Evolutionary conservation across 495 filamentous ascomycete species (phyloP).

Genomic region (Pseudevernia furfuracea): DNA sequence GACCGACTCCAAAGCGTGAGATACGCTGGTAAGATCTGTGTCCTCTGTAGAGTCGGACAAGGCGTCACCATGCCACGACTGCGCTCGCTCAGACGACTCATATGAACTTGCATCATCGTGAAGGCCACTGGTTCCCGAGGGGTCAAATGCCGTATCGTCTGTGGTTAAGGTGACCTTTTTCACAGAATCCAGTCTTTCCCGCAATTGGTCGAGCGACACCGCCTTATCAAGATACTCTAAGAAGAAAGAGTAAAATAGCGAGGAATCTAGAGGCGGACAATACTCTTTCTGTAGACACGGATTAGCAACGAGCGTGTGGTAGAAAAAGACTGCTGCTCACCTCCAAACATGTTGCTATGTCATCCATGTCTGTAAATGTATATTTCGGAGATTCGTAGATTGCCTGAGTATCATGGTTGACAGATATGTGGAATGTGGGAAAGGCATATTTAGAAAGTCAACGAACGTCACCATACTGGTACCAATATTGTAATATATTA

Average conservation of each 20-base stretch:
- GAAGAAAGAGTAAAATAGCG: constrained; percentile 57
- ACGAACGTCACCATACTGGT: constrained; percentile 5
- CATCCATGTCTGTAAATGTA: constrained; percentile 16
- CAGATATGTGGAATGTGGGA: not conserved
- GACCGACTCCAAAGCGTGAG: constrained; percentile 22
- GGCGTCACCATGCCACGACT: constrained; percentile 22
- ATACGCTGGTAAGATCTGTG: constrained; percentile 42
- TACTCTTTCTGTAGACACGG: constrained; percentile 37
- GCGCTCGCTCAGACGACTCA: constrained; percentile 21
- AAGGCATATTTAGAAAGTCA: not conserved
- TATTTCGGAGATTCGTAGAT: constrained; percentile 6
- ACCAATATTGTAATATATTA: constrained; percentile 3
- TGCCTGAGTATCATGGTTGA: constrained; percentile 11
- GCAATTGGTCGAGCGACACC: constrained; percentile 44
- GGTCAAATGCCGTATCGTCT: constrained; percentile 66
- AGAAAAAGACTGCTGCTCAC: not conserved
- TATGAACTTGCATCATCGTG: constrained; percentile 26
- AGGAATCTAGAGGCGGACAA: constrained; percentile 56
- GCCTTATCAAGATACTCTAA: constrained; percentile 51
- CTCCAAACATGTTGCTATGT: constrained; percentile 15
- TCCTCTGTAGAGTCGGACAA: constrained; percentile 29
- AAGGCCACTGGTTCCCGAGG: constrained; percentile 56
- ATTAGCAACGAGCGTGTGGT: not conserved
- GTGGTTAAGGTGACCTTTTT: constrained; percentile 54
- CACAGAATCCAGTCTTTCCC: constrained; percentile 48